Conservation (phyloP, 2,329 filamentous ascomycete species). For the Capronia coronata region DNA sequence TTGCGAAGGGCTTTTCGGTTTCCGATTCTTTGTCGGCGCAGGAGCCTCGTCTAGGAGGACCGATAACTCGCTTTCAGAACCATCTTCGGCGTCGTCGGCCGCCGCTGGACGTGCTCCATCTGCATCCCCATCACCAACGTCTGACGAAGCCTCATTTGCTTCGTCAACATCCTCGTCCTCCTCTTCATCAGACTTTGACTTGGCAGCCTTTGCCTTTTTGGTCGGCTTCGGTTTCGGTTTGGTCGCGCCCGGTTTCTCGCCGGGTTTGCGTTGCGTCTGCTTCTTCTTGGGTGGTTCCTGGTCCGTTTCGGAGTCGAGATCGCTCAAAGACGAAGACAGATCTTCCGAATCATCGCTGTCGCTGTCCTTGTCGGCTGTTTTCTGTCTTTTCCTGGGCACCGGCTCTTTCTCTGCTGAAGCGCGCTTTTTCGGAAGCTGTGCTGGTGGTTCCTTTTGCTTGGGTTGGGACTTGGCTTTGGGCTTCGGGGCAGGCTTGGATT, state of each 20-base stretch:
- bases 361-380: constrained; percentile 8
- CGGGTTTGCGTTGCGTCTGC: constrained; percentile 3
- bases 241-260: constrained; percentile 3
- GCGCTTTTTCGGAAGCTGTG: constrained; percentile 15
- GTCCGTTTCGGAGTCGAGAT: constrained; percentile 9
- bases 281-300: constrained; percentile 10
- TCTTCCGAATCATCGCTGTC: constrained; percentile 17
- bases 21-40: constrained; percentile 52
- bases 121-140: neutral
- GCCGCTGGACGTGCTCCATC: too few relatives aligned
- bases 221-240: constrained; percentile 25
- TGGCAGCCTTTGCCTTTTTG: constrained; percentile 17
- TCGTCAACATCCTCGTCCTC: constrained; percentile 5
- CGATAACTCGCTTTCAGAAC: constrained; percentile 61
- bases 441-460: too few relatives aligned
- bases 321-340: constrained; percentile 19
- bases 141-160: constrained; percentile 1
- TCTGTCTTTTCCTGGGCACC: constrained; percentile 20
- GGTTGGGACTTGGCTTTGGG: neutral
- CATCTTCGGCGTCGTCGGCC: constrained; percentile 30
- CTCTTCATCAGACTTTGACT: constrained; percentile 10
- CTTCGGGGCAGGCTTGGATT: constrained; percentile 4
- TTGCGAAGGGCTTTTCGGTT: constrained; percentile 32
- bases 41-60: constrained; percentile 69
- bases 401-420: constrained; percentile 13